Conservation (phyloP, 1,139 yeast species). For the Hansenula sp. region DNA sequence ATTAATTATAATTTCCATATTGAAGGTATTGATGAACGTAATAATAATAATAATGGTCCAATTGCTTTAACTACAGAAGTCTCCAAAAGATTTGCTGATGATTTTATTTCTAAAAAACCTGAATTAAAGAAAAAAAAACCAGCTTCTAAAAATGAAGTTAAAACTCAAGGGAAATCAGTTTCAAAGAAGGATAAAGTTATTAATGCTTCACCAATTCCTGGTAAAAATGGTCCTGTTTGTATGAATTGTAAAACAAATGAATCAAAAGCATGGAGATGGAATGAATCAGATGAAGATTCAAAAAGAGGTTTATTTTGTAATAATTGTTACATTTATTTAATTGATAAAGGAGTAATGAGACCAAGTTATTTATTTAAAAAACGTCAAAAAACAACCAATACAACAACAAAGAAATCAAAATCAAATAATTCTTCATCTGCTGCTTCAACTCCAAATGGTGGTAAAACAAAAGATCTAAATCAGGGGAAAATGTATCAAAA, state of each 20-base stretch:
- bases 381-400: constrained; percentile 1
- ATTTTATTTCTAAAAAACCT: constrained; percentile 13
- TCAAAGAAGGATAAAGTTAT: not conserved
- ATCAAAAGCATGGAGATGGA: constrained; percentile 24
- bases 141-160: too few relatives aligned
- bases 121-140: constrained; percentile 6
- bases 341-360: constrained; percentile 20
- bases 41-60: constrained; percentile 8
- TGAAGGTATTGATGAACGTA: constrained; percentile 3
- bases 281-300: constrained; percentile 16
- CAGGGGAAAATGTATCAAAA: constrained; percentile 4
- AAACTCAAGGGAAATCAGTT: too few relatives aligned
- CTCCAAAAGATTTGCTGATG: constrained; percentile 22
- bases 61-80: constrained; percentile 8
- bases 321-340: constrained; percentile 18
- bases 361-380: constrained; percentile 16
- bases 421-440: constrained; percentile 11
- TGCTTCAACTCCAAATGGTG: constrained; percentile 14
- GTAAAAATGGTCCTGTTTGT: constrained; percentile 14
- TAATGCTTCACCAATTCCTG: not conserved
- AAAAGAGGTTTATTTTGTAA: constrained; percentile 20
- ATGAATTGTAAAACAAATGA: constrained; percentile 19
- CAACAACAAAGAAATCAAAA: constrained; percentile 1
- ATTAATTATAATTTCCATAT: constrained; percentile 2
- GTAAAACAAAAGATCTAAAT: constrained; percentile 10